phyloP scores from a whole-genome alignment of 139 green algal species.

The Chlorella sp. region DNA sequence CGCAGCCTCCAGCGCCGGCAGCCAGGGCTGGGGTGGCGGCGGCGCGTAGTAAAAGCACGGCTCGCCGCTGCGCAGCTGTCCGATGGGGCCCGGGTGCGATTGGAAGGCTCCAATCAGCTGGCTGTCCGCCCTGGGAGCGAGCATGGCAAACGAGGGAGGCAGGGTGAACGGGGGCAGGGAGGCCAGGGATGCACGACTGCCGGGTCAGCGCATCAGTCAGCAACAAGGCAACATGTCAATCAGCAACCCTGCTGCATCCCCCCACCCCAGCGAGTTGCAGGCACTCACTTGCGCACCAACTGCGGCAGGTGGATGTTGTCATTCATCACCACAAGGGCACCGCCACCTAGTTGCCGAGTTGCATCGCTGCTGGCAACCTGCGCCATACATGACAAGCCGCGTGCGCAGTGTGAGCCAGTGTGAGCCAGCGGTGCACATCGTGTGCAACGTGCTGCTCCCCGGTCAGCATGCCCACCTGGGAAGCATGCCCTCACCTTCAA shows the following conservation, averaged over 20 bases:
- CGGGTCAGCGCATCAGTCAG: too few relatives aligned
- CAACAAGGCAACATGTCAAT: too few relatives aligned
- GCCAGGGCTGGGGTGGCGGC: neutral
- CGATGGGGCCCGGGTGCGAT: constrained; percentile 36
- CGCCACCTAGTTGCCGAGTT: neutral
- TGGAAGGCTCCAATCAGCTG: constrained; percentile 46
- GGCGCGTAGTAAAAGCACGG: constrained; percentile 33
- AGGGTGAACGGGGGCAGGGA: too few relatives aligned
- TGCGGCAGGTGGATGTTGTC: constrained; percentile 32
- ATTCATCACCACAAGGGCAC: constrained; percentile 45
- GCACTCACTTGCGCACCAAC: constrained; percentile 32
- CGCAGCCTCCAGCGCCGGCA: too few relatives aligned
- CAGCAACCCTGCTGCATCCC: too few relatives aligned
- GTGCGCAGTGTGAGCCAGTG: too few relatives aligned
- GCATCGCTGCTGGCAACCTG: too few relatives aligned
- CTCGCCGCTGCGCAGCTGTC: constrained; percentile 30
- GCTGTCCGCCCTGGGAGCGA: constrained; percentile 28
- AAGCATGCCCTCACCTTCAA: constrained; percentile 22
- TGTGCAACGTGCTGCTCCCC: neutral
- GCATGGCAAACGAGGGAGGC: too few relatives aligned
- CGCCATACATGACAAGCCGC: too few relatives aligned
- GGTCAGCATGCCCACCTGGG: neutral
- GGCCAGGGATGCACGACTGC: too few relatives aligned
- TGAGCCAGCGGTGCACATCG: neutral
- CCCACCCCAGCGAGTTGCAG: too few relatives aligned